Evolutionary conservation across 139 green algal species (phyloP).

Genomic region (Chlorokybus atmophyticus): DNA sequence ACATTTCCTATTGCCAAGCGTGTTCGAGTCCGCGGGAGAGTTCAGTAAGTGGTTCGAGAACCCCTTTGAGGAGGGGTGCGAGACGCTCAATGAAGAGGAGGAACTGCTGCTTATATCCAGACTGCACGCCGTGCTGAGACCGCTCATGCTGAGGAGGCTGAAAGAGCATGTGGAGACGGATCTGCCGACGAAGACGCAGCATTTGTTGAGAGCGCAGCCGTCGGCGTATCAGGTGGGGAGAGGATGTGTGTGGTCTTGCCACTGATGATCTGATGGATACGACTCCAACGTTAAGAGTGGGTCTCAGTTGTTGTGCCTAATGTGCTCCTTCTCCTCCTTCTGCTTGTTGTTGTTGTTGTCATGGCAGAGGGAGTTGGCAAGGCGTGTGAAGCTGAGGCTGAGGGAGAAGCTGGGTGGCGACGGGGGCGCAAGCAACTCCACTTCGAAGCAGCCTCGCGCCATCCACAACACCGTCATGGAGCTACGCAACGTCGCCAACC

Average conservation of each 20-base stretch:
- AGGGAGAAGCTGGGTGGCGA: background rate
- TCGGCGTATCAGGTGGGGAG: slow-evolving; percentile 38
- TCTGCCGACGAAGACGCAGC: slow-evolving; percentile 63
- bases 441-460: background rate
- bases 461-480: slow-evolving; percentile 52
- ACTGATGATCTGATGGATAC: no score
- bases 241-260: no score
- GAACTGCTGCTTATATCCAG: slow-evolving; percentile 70
- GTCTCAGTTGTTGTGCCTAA: no score
- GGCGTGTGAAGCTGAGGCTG: background rate
- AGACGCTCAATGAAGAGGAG: slow-evolving; percentile 69
- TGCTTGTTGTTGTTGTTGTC: no score
- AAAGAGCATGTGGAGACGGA: slow-evolving; percentile 71
- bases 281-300: no score
- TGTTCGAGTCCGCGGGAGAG: slow-evolving; percentile 86
- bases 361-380: slow-evolving; percentile 19
- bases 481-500: slow-evolving; percentile 53
- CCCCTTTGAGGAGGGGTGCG: slow-evolving; percentile 7
- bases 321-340: no score
- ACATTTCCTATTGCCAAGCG: slow-evolving; percentile 74
- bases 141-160: slow-evolving; percentile 59
- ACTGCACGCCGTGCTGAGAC: slow-evolving; percentile 68
- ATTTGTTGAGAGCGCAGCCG: slow-evolving; percentile 6
- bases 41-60: slow-evolving; percentile 64
- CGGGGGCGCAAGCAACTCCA: background rate